Evolutionary conservation across 2,329 filamentous ascomycete genomes (phyloP), one percentile per base, ranked within the genome.

Genomic region (Clonostachys rhizophaga): DNA sequence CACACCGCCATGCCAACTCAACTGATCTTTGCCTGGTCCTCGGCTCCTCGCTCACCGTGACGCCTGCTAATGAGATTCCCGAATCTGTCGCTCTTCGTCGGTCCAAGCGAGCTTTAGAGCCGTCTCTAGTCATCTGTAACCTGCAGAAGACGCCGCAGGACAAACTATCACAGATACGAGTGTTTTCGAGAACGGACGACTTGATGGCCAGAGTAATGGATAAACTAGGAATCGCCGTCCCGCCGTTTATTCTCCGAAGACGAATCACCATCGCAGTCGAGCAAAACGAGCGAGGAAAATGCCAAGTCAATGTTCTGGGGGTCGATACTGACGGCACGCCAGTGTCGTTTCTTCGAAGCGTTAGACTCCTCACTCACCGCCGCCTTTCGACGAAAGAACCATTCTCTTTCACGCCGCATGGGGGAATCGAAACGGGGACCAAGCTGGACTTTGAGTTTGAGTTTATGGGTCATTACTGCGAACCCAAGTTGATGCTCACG

Each of bases 391-490:
- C 56, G 6, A 49, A 58, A 0, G 69, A 74, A 54, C 71, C 67
- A 0, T 72, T 72, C 30, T 39, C 50, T 0, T 60, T 73, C 44
- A 57, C 52, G 2, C 62, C 71, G 11, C 63, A 66, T 11, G 59
- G 57, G 4, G 50, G 50, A 1, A 42, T 63, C 2, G 54, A 55
- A 5, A 18, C 42, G 1, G 61, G 54, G 0, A 51, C 53, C 5
- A 33, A 55, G 4, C 44, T 71, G 17, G 64, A 60, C n/a, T 52
- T 74, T 1, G 64, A 69, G 18, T 53, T 75, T 5, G 65, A 74
- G 50, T 74, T 75, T 10, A 75, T 75, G 68, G 70, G 72, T 0
- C 63, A 75, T 45, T 75, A 74, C 33, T 61, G 62, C 3, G 71
- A 75, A 51, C 70, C 70, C 0, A 68, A 67, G 36, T 43, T 73